Conservation (phyloP, 140 eudicot species). For the Oenanthe javanica region DNA sequence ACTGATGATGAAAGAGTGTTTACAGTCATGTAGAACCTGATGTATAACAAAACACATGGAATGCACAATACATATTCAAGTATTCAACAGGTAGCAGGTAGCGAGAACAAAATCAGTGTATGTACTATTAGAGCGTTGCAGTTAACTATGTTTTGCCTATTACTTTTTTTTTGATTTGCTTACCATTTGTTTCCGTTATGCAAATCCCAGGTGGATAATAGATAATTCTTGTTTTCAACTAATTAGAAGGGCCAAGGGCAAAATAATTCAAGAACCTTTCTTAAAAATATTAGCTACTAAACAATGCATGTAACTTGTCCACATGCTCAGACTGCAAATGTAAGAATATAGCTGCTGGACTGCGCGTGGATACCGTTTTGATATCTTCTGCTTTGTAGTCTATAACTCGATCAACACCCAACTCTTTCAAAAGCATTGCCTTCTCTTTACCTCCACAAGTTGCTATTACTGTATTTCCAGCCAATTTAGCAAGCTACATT, state of each 20-base stretch:
- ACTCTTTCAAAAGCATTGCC: conserved; percentile 54
- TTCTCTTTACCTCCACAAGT: conserved; percentile 97
- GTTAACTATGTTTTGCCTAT: neutral
- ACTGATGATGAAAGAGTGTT: neutral
- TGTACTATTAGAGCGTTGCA: neutral
- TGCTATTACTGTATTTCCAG: conserved; percentile 93
- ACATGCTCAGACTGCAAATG: neutral
- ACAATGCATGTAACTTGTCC: neutral
- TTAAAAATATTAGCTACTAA: neutral
- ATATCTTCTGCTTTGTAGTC: conserved; percentile 79
- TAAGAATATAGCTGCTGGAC: neutral
- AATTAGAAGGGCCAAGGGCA: neutral
- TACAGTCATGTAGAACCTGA: neutral
- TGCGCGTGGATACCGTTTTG: conserved; percentile 44
- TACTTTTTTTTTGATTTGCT: neutral
- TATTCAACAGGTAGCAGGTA: neutral
- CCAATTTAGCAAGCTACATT: conserved; percentile 83
- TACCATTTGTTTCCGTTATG: neutral
- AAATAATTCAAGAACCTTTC: neutral
- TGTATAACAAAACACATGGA: neutral
- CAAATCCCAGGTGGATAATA: neutral
- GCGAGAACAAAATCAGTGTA: neutral
- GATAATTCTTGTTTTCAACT: neutral
- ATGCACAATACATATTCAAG: neutral
- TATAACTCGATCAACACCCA: conserved; percentile 93